Percentiles rank a stretch among this genome's conserved stretches.
phyloP scores from a whole-genome alignment of 106 monocot genomes.

The Cymbidium sinense region DNA sequence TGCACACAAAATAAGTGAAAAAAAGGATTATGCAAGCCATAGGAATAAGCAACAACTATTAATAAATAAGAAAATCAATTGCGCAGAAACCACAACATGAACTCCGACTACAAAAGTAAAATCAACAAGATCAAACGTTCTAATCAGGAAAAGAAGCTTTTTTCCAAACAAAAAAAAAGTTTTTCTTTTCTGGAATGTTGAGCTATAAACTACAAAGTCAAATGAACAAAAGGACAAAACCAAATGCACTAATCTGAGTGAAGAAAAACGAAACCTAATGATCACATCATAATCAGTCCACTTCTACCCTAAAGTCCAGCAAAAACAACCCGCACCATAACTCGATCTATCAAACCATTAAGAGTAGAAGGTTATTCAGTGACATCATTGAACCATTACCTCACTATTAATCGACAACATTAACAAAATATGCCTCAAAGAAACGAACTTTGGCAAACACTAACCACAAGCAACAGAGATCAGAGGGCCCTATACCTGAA shows the following conservation, averaged over 20 bases:
- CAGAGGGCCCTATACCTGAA: slow-evolving; percentile 43
- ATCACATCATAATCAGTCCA: not conserved
- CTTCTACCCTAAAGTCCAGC: not conserved
- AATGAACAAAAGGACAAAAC: not conserved
- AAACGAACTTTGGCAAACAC: not conserved
- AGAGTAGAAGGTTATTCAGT: not conserved
- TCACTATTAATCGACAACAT: not conserved
- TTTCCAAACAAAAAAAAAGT: not conserved
- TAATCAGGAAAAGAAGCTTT: too few species aligned
- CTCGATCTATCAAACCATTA: not conserved
- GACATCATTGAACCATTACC: not conserved
- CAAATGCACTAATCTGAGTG: not conserved
- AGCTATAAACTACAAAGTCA: too few species aligned
- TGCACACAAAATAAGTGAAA: not conserved
- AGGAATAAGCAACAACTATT: not conserved
- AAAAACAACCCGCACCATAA: not conserved
- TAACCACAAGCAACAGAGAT: not conserved
- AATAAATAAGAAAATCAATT: not conserved
- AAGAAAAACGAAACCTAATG: not conserved
- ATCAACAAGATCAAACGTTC: too few species aligned
- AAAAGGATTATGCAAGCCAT: not conserved
- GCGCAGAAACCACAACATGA: not conserved
- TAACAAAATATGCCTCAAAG: not conserved
- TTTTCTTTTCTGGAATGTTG: too few species aligned
- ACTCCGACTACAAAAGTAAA: not conserved